Conservation (phyloP, 2,329 filamentous ascomycete species). For the Neodidymelliopsis sp. region DNA sequence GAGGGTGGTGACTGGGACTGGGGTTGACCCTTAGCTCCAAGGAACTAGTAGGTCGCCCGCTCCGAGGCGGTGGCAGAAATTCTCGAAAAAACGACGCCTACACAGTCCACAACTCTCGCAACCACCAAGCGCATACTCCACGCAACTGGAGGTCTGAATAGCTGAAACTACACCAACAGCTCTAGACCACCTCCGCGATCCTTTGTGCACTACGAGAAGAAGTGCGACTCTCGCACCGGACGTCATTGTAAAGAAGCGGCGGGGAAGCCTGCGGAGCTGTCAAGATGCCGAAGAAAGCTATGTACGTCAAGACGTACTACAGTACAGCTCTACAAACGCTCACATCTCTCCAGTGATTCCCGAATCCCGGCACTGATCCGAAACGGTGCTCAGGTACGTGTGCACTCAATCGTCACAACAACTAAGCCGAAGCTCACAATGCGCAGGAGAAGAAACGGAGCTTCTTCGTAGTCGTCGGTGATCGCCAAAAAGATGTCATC, state of each 20-base stretch:
- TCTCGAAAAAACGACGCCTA: constrained; percentile 23
- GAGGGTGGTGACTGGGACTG: constrained; percentile 10
- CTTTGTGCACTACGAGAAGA: neutral
- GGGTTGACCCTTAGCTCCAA: too few relatives aligned
- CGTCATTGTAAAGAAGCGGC: constrained; percentile 26
- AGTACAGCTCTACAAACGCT: constrained; percentile 12
- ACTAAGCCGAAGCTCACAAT: constrained; percentile 19
- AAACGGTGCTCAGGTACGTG: constrained; percentile 48
- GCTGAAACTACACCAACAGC: neutral
- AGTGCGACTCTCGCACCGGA: constrained; percentile 1
- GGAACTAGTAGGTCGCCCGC: too few relatives aligned
- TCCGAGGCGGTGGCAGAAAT: constrained; percentile 17
- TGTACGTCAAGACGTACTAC: constrained; percentile 29
- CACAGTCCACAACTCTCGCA: constrained; percentile 18
- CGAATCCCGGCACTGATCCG: constrained; percentile 52
- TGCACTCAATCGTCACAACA: neutral
- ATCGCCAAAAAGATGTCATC: constrained; percentile 94
- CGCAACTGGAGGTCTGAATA: constrained; percentile 8
- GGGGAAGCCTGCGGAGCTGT: constrained; percentile 42
- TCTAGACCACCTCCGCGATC: constrained; percentile 11
- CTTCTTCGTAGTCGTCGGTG: constrained; percentile 96
- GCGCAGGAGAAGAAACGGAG: constrained; percentile 87
- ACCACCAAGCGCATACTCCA: constrained; percentile 11
- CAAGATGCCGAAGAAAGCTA: constrained; percentile 51
- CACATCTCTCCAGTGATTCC: constrained; percentile 39